Conservation (phyloP, 2,329 filamentous ascomycete genomes). For the Fusarium sulawesiense region DNA sequence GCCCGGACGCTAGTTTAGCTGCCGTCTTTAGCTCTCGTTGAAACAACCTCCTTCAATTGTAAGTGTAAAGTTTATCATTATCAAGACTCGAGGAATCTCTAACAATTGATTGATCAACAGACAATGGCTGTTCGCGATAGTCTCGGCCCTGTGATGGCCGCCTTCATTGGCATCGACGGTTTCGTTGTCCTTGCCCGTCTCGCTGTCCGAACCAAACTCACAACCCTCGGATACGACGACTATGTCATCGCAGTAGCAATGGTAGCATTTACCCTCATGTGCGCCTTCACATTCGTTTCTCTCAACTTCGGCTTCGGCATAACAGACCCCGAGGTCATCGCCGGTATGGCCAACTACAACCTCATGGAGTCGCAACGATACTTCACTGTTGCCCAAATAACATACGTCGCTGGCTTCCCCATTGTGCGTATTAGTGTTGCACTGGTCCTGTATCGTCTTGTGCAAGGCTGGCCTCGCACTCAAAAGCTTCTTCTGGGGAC, state of each 20-base stretch:
- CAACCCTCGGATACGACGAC: constrained; percentile 8
- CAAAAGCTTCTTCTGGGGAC: neutral
- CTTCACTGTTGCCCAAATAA: constrained; percentile 9
- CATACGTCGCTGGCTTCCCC: constrained; percentile 4
- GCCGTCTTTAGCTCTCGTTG: neutral
- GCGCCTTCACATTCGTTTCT: constrained; percentile 4
- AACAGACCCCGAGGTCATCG: neutral
- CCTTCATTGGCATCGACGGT: constrained; percentile 16
- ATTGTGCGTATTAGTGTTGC: constrained; percentile 5
- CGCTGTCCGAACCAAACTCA: constrained; percentile 12
- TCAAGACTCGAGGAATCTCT: neutral
- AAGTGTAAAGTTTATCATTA: neutral
- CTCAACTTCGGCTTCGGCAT: constrained; percentile 2
- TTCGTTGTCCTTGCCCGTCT: constrained; percentile 12
- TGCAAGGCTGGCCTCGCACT: constrained; percentile 8
- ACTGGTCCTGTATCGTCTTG: constrained; percentile 1
- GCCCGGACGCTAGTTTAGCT: neutral
- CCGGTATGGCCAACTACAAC: neutral
- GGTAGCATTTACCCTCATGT: neutral
- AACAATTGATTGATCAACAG: neutral
- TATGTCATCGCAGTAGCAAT: constrained; percentile 5
- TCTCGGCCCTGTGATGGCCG: constrained; percentile 12
- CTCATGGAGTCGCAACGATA: constrained; percentile 2
- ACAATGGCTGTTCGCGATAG: constrained; percentile 14
- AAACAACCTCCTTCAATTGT: neutral